Evolutionary conservation across 345 rosid species (phyloP), one percentile per base, ranked within the genome.

Genomic region (Eucalyptus dawsonii): DNA sequence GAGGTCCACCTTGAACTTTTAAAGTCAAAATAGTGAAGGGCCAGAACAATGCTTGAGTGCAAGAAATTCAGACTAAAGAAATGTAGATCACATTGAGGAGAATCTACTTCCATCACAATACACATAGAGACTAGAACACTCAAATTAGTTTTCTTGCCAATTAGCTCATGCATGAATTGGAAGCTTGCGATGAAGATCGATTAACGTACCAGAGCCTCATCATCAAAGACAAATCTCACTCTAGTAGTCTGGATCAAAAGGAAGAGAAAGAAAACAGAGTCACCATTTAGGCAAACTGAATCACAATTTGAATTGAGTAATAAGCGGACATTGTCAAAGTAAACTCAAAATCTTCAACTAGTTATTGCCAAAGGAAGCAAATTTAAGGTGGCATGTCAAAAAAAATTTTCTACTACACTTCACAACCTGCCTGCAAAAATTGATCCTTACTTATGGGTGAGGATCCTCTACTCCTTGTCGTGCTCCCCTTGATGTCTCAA

Each of bases 161-260:
- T 50, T 47, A n/a, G n/a, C 12, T 31, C 50, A 50, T 14, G 40
- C 42, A 29, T 5, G 45, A 40, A 24, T 80, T 40, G 37, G 10
- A 42, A 25, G 47, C 25, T 34, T 65, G 50, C 12, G 24, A 50
- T 72, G 34, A 24, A 86, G 88, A 50, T 34, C 62, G 72, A 89
- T 87, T 86, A 81, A 92, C 97, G 87, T 87, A 95, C 98, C 95
- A 96, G 92, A 88, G 97, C 95, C 88, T 96, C 94, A 7, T 91
- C 88, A 50, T 95, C 95, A 31, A 96, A 96, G 89, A 95, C 98
- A 93, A 96, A 95, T 90, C 95, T 90, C 93, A 96, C 96, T 91
- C 97, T 92, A 19, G 97, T 95, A 88, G 96, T 94, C 98, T 96
- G 95, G 69, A 92, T 87, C 81, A 92, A 80, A 45, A 25, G 76